A percentile compares a stretch with the other conserved stretches of the same genome.
Evolutionary conservation across 2,329 filamentous ascomycete species (phyloP).

Genomic region (Pseudocercospora pini-densiflorae): DNA sequence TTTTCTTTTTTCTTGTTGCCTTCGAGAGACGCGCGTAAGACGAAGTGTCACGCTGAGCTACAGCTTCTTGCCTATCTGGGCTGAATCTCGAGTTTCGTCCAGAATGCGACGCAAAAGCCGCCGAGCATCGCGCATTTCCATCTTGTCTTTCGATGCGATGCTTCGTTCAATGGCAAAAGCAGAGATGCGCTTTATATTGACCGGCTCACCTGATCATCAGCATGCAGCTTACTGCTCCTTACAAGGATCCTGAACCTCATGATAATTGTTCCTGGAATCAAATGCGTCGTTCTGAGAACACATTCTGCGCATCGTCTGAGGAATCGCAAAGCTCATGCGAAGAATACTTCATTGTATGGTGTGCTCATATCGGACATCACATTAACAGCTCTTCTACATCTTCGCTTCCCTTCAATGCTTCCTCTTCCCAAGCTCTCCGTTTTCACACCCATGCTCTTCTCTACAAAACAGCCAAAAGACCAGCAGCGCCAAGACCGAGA

Average conservation of each 20-base stretch:
- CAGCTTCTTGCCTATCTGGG: background rate
- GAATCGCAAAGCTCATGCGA: background rate
- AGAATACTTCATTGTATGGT: background rate
- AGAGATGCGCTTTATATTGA: too few relatives aligned
- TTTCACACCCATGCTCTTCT: background rate
- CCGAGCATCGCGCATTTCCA: too few relatives aligned
- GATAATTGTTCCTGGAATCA: background rate
- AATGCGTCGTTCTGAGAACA: background rate
- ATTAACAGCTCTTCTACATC: background rate
- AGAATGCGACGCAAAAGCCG: too few relatives aligned
- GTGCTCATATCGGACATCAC: background rate
- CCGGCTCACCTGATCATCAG: too few relatives aligned
- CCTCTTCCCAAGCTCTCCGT: background rate
- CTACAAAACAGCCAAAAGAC: conserved; percentile 17
- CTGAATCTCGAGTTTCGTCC: too few relatives aligned
- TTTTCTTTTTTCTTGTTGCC: background rate
- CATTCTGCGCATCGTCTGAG: background rate
- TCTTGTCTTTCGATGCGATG: too few relatives aligned
- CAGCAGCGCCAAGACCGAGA: conserved; percentile 21
- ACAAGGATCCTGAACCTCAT: background rate
- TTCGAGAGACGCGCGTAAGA: background rate
- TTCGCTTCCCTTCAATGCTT: background rate
- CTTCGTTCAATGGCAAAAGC: too few relatives aligned
- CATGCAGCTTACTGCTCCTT: background rate
- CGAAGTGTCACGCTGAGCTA: background rate